phyloP scores from a whole-genome alignment of 306 rosid genomes.

The peach (Prunus persica) region DNA sequence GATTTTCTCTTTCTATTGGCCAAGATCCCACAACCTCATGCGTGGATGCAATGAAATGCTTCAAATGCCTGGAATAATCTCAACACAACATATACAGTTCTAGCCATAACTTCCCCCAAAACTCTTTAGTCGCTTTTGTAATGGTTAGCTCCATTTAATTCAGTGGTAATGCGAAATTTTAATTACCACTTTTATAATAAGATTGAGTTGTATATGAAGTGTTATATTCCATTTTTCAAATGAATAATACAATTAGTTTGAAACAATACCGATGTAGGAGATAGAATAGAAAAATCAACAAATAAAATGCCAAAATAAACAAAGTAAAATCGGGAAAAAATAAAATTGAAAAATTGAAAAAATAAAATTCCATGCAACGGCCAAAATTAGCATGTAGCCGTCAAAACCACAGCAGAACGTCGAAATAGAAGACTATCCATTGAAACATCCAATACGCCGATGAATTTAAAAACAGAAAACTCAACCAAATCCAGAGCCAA shows the following conservation, averaged over 20 bases:
- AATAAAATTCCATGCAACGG: not conserved
- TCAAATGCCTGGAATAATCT: not conserved
- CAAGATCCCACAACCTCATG: not conserved
- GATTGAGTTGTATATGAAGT: not conserved
- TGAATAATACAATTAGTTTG: not conserved
- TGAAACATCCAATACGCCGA: not conserved
- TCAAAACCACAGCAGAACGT: constrained; percentile 1
- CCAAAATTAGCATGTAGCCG: not conserved
- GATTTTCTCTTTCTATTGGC: not conserved
- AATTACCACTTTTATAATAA: not conserved
- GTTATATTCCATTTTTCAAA: not conserved
- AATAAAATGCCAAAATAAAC: not conserved
- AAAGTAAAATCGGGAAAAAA: not conserved
- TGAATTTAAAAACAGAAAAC: constrained; percentile 3
- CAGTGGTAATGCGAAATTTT: not conserved
- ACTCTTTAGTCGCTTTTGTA: not conserved
- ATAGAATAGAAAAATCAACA: too few relatives aligned
- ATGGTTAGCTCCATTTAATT: not conserved
- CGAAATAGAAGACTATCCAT: not conserved
- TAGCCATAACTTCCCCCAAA: too few relatives aligned
- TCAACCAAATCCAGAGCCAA: constrained; percentile 13
- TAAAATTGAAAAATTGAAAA: not conserved
- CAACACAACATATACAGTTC: too few relatives aligned
- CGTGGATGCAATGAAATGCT: not conserved
- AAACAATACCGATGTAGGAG: not conserved